Conservation (phyloP, 306 rosid species). For the Pyrus betulifolia region DNA sequence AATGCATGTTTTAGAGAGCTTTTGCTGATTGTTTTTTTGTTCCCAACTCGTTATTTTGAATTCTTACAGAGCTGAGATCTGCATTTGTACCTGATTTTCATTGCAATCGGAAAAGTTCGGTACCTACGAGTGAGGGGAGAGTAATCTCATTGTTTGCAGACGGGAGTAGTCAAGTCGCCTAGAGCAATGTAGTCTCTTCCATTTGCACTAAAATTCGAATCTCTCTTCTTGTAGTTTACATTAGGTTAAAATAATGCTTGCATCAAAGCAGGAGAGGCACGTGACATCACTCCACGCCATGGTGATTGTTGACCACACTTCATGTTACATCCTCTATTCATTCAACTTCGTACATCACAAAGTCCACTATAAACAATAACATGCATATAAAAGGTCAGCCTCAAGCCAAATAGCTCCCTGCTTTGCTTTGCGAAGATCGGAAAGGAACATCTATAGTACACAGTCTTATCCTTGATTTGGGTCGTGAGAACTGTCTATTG, state of each 20-base stretch:
- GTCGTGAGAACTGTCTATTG: too few species aligned
- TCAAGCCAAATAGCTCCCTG: too few species aligned
- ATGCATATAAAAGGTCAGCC: neutral
- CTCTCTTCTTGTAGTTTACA: neutral
- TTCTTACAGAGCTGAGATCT: neutral
- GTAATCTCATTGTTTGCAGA: neutral
- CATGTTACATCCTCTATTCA: too few species aligned
- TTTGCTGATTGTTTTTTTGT: neutral
- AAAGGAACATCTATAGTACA: too few species aligned
- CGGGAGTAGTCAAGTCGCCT: neutral
- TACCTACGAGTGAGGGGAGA: neutral
- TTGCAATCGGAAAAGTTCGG: neutral
- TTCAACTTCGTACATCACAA: too few species aligned
- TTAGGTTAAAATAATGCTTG: neutral
- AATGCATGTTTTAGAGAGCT: conserved; percentile 14
- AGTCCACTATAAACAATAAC: neutral
- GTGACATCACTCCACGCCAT: neutral
- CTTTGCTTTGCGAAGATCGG: too few species aligned
- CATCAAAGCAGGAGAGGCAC: neutral
- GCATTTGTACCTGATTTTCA: neutral
- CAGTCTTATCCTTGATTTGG: fast-evolving
- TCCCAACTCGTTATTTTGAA: neutral
- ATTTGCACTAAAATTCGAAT: too few species aligned
- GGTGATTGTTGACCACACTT: neutral
- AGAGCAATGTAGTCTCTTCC: neutral